phyloP scores from a whole-genome alignment of 495 filamentous ascomycete species.

The Hapsidospora chrysogenum region DNA sequence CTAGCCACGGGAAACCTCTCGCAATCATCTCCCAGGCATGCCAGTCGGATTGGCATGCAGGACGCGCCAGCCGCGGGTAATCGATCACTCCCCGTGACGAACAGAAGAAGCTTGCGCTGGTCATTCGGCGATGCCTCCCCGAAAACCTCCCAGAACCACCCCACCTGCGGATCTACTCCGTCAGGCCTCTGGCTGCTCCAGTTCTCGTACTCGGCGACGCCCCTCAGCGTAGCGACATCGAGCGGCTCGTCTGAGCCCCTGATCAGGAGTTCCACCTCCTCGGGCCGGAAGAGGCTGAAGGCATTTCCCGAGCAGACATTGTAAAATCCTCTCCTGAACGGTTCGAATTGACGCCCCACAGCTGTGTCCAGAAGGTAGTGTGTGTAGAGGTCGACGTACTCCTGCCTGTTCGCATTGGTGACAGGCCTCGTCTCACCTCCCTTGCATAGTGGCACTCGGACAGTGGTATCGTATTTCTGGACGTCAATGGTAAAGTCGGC shows the following conservation, averaged over 20 bases:
- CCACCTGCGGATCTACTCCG: constrained; percentile 47
- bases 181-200: constrained; percentile 37
- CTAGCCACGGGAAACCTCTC: constrained; percentile 68
- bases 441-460: constrained; percentile 52
- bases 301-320: constrained; percentile 87
- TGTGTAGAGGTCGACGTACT: constrained; percentile 82
- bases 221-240: constrained; percentile 59
- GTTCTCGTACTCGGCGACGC: constrained; percentile 68
- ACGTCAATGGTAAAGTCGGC: constrained; percentile 67
- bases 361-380: constrained; percentile 65
- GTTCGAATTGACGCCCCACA: constrained; percentile 75
- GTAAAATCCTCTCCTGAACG: constrained; percentile 90
- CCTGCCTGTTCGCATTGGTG: constrained; percentile 68
- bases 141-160: constrained; percentile 87
- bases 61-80: constrained; percentile 86
- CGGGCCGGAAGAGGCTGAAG: constrained; percentile 75
- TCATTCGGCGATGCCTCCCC: constrained; percentile 41
- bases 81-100: constrained; percentile 87
- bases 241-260: constrained; percentile 77
- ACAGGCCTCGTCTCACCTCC: constrained; percentile 62
- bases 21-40: constrained; percentile 58
- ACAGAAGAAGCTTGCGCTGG: constrained; percentile 66
- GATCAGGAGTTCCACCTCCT: constrained; percentile 83
- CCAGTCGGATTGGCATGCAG: constrained; percentile 57
- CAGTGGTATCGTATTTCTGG: constrained; percentile 58